Percentiles rank a stretch among this genome's conserved stretches.
These are phyloP conservation scores for Astragalus glycyphyllos DNA, from an alignment of 306 rosid genomes.

Conservation along the genomic window DNA sequence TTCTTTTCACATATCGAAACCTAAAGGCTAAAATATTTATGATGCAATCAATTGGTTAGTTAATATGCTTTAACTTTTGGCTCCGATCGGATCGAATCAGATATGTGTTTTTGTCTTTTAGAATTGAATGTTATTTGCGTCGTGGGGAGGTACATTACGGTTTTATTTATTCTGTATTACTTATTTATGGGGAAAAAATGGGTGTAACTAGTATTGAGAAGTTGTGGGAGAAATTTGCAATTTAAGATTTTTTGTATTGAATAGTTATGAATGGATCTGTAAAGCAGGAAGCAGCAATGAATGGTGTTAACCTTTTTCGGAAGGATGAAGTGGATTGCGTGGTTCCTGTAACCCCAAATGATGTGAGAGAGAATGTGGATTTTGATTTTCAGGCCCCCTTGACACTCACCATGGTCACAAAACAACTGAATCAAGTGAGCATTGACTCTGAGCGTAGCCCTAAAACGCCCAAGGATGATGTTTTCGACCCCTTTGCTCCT, in stretches of 20 bases:
- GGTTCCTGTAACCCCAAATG: too few relatives aligned
- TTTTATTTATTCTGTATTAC: too few relatives aligned
- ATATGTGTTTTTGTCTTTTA: neutral
- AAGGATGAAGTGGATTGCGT: neutral
- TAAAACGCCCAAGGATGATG: constrained; percentile 64
- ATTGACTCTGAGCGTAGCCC: constrained; percentile 53
- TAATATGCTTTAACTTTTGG: neutral
- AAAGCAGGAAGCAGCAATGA: neutral
- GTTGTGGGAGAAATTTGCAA: too few relatives aligned
- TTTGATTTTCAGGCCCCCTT: constrained; percentile 51
- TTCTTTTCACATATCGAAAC: neutral
- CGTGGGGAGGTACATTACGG: too few relatives aligned
- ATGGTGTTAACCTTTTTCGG: constrained; percentile 21
- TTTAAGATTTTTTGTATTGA: too few relatives aligned
- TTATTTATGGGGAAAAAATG: too few relatives aligned
- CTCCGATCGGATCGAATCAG: neutral
- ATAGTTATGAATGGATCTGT: constrained; percentile 45
- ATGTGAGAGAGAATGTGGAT: too few relatives aligned
- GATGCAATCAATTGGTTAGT: neutral
- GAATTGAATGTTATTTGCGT: too few relatives aligned
- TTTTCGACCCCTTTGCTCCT: constrained; percentile 81
- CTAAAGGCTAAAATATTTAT: neutral
- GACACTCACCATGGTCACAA: constrained; percentile 55
- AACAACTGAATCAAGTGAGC: constrained; percentile 35
- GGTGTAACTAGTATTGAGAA: too few relatives aligned